phyloP scores from a whole-genome alignment of 805 yeast genomes.

The Phaffomyces opuntiae region DNA sequence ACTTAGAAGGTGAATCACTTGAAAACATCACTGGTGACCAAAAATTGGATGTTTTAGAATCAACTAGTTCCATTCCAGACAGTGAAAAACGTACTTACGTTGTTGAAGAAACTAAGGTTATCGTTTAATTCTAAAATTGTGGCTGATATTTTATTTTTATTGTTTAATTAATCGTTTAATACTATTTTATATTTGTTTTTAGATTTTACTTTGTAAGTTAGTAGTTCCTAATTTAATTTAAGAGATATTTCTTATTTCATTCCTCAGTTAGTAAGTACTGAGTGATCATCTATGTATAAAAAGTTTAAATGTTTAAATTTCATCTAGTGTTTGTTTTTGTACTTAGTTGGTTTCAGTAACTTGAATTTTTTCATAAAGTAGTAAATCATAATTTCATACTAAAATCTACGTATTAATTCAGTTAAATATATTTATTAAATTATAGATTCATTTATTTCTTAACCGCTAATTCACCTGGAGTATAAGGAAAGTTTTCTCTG shows the following conservation, averaged over 20 bases:
- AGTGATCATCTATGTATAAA: too few species aligned
- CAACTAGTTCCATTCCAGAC: neutral
- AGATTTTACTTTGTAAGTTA: neutral
- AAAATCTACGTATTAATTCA: too few species aligned
- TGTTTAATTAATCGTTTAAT: neutral
- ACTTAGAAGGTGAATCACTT: neutral
- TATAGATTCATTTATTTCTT: neutral
- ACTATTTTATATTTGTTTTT: neutral
- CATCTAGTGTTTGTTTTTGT: too few species aligned
- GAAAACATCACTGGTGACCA: neutral
- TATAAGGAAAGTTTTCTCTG: neutral
- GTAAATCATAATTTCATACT: too few species aligned
- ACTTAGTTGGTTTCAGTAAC: too few species aligned
- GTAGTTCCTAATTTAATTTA: neutral
- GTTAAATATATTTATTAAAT: too few species aligned
- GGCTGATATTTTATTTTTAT: neutral
- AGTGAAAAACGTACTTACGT: neutral
- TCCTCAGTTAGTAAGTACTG: too few species aligned
- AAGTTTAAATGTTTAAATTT: too few species aligned
- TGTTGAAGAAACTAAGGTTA: neutral
- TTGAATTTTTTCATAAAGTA: too few species aligned
- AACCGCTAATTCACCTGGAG: constrained; percentile 1
- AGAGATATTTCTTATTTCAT: too few species aligned
- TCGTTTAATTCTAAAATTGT: neutral
- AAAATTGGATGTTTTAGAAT: neutral